These are phyloP conservation scores for Hanseniaspora lindneri DNA, from an alignment of 805 yeast genomes.

Conservation along the genomic window DNA sequence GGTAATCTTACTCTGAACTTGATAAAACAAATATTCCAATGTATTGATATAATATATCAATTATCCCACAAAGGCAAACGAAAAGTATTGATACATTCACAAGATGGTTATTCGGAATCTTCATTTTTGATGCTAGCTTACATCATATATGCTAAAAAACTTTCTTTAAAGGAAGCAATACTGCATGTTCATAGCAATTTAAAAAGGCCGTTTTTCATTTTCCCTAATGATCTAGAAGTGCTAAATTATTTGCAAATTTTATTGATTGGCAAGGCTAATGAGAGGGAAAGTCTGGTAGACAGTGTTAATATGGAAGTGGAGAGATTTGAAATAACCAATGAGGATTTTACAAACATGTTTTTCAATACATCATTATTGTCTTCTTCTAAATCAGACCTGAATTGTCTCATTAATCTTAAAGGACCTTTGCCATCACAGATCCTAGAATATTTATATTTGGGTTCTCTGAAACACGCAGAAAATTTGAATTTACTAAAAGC, in stretches of 20 bases:
- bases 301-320: constrained; percentile 15
- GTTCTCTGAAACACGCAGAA: constrained; percentile 73
- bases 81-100: constrained; percentile 55
- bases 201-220: constrained; percentile 74
- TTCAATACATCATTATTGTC: constrained; percentile 24
- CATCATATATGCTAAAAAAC: constrained; percentile 54
- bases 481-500: constrained; percentile 48
- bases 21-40: constrained; percentile 40
- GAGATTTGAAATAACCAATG: constrained; percentile 15
- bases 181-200: constrained; percentile 47
- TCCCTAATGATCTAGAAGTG: constrained; percentile 60
- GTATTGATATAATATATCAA: constrained; percentile 52
- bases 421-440: constrained; percentile 76
- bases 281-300: constrained; percentile 24
- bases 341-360: constrained; percentile 27
- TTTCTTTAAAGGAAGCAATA: constrained; percentile 52
- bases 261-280: constrained; percentile 35
- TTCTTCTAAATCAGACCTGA: not conserved
- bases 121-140: constrained; percentile 63
- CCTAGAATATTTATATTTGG: constrained; percentile 71
- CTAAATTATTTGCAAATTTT: constrained; percentile 54
- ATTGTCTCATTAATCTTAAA: constrained; percentile 30
- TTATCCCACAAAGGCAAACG: constrained; percentile 22
- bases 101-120: constrained; percentile 89
- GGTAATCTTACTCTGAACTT: constrained; percentile 59